These are phyloP conservation scores for Danielia oregonensis DNA, from an alignment of 805 yeast species.

Conservation along the genomic window DNA sequence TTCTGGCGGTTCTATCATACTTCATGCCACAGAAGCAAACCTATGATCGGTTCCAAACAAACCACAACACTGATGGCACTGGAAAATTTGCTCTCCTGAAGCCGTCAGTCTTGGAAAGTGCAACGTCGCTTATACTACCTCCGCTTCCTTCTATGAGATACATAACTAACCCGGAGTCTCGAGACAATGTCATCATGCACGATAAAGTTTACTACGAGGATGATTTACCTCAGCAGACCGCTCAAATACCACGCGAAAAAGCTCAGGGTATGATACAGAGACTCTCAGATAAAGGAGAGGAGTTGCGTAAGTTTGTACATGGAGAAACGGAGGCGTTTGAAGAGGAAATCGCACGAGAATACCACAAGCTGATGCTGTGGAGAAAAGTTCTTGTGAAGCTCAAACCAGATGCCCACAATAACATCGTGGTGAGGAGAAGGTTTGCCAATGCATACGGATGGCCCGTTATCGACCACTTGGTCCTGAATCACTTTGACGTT, in stretches of 20 bases:
- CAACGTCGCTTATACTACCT: constrained; percentile 71
- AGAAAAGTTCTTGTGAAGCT: constrained; percentile 83
- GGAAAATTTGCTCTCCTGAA: constrained; percentile 44
- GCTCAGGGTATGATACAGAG: constrained; percentile 11
- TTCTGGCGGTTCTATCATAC: constrained; percentile 37
- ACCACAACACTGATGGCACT: constrained; percentile 18
- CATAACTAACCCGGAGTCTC: constrained; percentile 59
- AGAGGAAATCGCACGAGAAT: constrained; percentile 82
- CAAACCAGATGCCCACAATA: constrained; percentile 93
- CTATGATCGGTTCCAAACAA: constrained; percentile 17
- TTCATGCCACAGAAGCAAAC: constrained; percentile 34
- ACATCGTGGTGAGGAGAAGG: constrained; percentile 80
- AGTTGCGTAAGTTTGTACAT: constrained; percentile 11
- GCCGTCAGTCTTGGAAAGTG: constrained; percentile 75
- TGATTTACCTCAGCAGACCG: constrained; percentile 37
- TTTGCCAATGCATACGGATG: constrained; percentile 95
- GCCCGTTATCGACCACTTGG: constrained; percentile 85
- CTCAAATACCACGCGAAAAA: constrained; percentile 3
- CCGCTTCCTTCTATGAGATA: constrained; percentile 72
- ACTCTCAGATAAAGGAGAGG: constrained; percentile 15
- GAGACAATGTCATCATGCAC: constrained; percentile 72
- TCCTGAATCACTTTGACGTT: constrained; percentile 55
- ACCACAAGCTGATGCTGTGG: constrained; percentile 86
- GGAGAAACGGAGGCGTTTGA: constrained; percentile 45
- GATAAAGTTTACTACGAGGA: constrained; percentile 68